Percentiles rank a stretch among this genome's conserved stretches.
Conservation (phyloP, 2,329 filamentous ascomycete species). For the Tolypocladium inflatum region DNA sequence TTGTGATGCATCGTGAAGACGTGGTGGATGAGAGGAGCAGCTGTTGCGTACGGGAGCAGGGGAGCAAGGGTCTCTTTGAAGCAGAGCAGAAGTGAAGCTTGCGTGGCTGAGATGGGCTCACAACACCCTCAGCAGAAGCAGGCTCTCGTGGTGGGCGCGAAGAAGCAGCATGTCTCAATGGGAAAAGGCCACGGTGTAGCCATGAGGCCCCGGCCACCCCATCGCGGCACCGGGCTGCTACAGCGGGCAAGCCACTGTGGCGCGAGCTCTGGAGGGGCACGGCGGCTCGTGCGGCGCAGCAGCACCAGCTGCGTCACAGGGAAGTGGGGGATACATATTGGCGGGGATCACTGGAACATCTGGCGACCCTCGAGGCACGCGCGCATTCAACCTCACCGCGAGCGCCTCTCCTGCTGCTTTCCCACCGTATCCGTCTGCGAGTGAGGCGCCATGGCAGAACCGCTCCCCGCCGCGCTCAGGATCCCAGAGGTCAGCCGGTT, state of each 20-base stretch:
- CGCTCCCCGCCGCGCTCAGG: conserved; percentile 46
- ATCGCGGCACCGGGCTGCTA: background rate
- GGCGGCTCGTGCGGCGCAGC: background rate
- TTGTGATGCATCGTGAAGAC: conserved; percentile 39
- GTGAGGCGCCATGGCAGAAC: conserved; percentile 51
- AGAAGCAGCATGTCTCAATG: background rate
- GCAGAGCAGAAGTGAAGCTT: background rate
- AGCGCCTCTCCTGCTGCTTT: background rate
- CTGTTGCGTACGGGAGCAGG: background rate
- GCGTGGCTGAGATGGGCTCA: background rate
- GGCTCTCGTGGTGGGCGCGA: background rate
- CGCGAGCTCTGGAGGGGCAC: conserved; percentile 12
- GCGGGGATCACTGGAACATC: background rate
- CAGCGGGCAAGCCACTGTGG: conserved; percentile 9
- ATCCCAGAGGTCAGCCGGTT: conserved; percentile 77
- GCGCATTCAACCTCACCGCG: background rate
- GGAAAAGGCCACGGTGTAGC: background rate
- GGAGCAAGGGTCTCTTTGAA: background rate
- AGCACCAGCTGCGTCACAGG: background rate
- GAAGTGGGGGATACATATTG: background rate
- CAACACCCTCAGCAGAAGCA: background rate
- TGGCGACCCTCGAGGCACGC: background rate
- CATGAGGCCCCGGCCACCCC: background rate
- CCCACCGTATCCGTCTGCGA: background rate
- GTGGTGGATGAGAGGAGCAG: background rate